Evolutionary conservation across 495 filamentous ascomycete genomes (phyloP), one percentile per base, ranked within the genome.

Genomic region (Geoglossum glabrum): DNA sequence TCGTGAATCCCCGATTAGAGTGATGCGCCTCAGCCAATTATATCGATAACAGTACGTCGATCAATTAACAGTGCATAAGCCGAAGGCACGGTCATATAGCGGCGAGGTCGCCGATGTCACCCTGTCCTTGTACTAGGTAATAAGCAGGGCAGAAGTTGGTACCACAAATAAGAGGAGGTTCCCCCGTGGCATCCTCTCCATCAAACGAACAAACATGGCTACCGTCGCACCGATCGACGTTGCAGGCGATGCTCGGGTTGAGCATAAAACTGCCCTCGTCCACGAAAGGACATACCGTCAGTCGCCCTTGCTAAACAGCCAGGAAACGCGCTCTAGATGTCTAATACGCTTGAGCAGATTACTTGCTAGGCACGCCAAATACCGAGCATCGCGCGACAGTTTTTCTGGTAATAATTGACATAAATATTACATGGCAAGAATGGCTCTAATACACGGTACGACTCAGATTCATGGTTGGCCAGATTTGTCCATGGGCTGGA

Each of bases 401-500:
- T 28, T 76, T 92, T 60, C 74, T 87, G 67, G 80, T 83, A 62
- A 59, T 38, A 8, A n/a, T 3, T 40, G 26, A 19, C 25, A 19
- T 15, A 27, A 19, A 55, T 54, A 55, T 15, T 45, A 9, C n/a
- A 8, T 40, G 7, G 23, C 40, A 5, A 10, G 10, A n/a, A 3
- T 5, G 6, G 25, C 23, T 23, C 54, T 56, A 31, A 38, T 27
- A 10, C 13, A 7, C n/a, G n/a, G 25, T 33, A 57, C 63, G 0
- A 57, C 28, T 59, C 80, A 52, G 77, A 71, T 83, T 58, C 80
- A 83, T 68, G 80, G 80, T 57, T 86, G 73, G 65, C 80, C 85
- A 1, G 84, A 90, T 67, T 61, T 85, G 27, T 78, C 77, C 21
- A 74, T 83, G 63, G 81, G 76, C 68, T 90, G 87, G 87, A 79